phyloP scores from a whole-genome alignment of 768 basidiomycete genomes.

The Auricularia heimuer region DNA sequence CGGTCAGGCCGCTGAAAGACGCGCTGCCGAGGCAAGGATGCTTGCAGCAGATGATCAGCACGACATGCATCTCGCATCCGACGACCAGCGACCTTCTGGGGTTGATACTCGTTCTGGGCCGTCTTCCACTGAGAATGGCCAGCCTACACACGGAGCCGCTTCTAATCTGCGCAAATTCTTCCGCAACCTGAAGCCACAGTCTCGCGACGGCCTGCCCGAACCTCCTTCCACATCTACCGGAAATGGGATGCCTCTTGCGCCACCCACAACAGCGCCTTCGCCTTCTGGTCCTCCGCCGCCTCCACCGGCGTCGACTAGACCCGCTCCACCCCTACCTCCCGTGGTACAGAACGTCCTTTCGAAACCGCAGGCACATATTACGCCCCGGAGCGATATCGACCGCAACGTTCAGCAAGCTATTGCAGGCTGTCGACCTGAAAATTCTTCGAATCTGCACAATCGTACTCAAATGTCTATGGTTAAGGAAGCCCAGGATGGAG shows the following conservation, averaged over 20 bases:
- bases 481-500: slow-evolving; percentile 66
- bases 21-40: slow-evolving; percentile 22
- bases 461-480: slow-evolving; percentile 59
- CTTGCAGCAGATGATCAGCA: background rate
- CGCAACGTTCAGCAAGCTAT: slow-evolving; percentile 15
- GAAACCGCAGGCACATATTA: slow-evolving; percentile 19
- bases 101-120: background rate
- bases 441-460: slow-evolving; percentile 49
- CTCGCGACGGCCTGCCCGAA: background rate
- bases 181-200: background rate
- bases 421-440: slow-evolving; percentile 35
- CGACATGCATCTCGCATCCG: background rate
- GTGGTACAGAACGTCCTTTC: background rate
- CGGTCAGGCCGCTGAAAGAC: slow-evolving; percentile 46
- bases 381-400: slow-evolving; percentile 31
- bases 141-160: too few species aligned
- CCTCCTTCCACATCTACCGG: background rate
- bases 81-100: background rate
- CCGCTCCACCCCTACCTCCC: background rate
- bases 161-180: background rate
- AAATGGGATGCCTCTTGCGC: background rate
- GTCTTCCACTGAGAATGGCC: background rate
- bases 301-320: background rate
- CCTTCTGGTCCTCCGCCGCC: background rate
- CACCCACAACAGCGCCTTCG: background rate